Conservation (phyloP, 441 rosid species). For the Populus hybrid region DNA sequence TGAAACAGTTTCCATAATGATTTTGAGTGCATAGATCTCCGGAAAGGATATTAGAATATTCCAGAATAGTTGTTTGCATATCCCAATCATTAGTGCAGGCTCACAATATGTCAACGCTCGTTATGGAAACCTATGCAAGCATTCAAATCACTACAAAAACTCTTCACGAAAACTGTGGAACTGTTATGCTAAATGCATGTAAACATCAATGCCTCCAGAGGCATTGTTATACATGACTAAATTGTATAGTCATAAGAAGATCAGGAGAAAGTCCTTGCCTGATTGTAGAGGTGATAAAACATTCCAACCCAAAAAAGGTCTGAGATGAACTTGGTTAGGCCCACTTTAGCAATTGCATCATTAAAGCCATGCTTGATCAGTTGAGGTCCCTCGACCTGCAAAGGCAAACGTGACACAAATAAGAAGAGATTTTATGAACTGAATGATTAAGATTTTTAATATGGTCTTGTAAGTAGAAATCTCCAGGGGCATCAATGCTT, state of each 20-base stretch:
- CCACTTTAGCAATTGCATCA: slow-evolving; percentile 87
- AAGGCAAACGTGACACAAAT: slow-evolving; percentile 5
- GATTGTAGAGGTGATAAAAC: slow-evolving; percentile 96
- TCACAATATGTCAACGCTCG: background rate
- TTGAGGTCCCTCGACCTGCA: slow-evolving; percentile 86
- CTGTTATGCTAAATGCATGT: background rate
- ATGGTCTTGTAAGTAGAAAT: background rate
- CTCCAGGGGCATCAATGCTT: background rate
- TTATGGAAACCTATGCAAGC: background rate
- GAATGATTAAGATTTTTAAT: background rate
- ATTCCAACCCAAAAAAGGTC: slow-evolving; percentile 98
- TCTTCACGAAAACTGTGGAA: background rate
- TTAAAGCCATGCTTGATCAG: slow-evolving; percentile 63
- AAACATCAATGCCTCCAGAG: background rate
- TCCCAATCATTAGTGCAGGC: background rate
- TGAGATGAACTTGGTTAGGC: slow-evolving; percentile 65
- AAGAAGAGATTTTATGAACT: background rate
- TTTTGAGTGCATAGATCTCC: background rate
- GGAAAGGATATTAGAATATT: background rate
- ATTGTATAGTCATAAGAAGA: background rate
- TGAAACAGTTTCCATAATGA: background rate
- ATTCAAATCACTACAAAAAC: background rate
- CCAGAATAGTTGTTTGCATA: background rate
- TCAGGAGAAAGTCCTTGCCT: slow-evolving; percentile 36
- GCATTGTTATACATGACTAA: background rate